Conservation (phyloP, 140 eudicot species). For the Stevia rebaudiana region DNA sequence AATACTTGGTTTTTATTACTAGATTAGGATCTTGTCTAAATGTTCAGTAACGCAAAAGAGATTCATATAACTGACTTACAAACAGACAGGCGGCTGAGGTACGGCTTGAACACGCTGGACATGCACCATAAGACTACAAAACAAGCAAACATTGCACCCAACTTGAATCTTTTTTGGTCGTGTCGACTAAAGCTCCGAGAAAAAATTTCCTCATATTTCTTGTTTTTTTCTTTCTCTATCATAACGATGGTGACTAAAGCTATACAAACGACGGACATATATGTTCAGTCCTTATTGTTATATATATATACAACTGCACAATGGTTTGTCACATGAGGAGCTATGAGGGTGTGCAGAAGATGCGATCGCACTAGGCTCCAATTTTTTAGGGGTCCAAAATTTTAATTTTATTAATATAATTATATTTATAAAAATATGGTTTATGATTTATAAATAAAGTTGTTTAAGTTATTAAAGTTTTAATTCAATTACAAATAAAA, state of each 20-base stretch:
- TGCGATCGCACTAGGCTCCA: too few relatives aligned
- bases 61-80: slow-evolving; percentile 34
- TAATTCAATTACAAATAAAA: too few relatives aligned
- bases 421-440: not conserved
- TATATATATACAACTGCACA: not conserved
- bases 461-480: too few relatives aligned
- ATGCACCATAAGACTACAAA: slow-evolving; percentile 37
- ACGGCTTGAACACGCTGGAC: slow-evolving; percentile 43
- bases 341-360: too few relatives aligned
- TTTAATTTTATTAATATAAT: too few relatives aligned
- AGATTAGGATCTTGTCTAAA: not conserved
- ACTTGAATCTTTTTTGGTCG: slow-evolving; percentile 45
- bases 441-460: too few relatives aligned
- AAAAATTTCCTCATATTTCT: slow-evolving; percentile 49
- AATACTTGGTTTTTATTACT: too few relatives aligned
- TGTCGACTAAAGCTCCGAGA: slow-evolving; percentile 51
- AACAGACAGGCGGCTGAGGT: slow-evolving; percentile 34
- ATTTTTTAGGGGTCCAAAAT: too few relatives aligned
- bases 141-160: slow-evolving; percentile 41
- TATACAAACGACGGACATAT: not conserved
- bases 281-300: not conserved
- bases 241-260: slow-evolving; percentile 2
- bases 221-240: not conserved
- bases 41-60: not conserved
- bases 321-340: too few relatives aligned